Evolutionary conservation across 352 stramenopile genomes (phyloP).

Genomic region (Phytophthora idaei): DNA sequence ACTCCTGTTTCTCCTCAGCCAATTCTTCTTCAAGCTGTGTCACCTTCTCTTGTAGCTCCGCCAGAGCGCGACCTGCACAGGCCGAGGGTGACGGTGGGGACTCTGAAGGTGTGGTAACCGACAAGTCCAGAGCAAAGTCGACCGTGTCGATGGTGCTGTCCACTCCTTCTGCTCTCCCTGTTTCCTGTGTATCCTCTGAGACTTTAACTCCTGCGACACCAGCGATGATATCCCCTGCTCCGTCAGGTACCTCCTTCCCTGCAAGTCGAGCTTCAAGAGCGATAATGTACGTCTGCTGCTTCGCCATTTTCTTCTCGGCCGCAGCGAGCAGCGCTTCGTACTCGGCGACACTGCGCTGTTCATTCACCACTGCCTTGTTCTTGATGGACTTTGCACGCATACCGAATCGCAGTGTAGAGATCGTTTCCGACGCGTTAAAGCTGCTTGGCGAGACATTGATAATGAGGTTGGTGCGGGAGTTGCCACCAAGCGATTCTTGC

Average conservation of each 20-base stretch:
- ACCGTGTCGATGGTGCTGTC: conserved; percentile 19
- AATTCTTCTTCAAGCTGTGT: conserved; percentile 79
- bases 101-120: conserved; percentile 13
- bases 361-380: conserved; percentile 95
- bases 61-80: conserved; percentile 59
- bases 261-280: conserved; percentile 70
- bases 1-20: conserved; percentile 82
- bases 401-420: conserved; percentile 92
- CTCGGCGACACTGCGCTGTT: conserved; percentile 90
- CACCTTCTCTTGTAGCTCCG: conserved; percentile 76
- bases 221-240: conserved; percentile 6
- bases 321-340: conserved; percentile 87
- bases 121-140: conserved; percentile 40
- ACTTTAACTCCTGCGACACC: neutral
- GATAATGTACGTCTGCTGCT: conserved; percentile 86
- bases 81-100: conserved; percentile 49
- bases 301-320: conserved; percentile 80
- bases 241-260: conserved; percentile 27
- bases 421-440: conserved; percentile 92
- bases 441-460: conserved; percentile 92
- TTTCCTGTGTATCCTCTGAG: conserved; percentile 12
- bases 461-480: conserved; percentile 93
- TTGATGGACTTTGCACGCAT: conserved; percentile 94
- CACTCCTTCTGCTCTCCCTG: conserved; percentile 1
- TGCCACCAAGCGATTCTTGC: conserved; percentile 94